Evolutionary conservation across 75 land plant species (phyloP), one percentile per base, ranked within the genome.

Genomic region (Larix kaempferi): DNA sequence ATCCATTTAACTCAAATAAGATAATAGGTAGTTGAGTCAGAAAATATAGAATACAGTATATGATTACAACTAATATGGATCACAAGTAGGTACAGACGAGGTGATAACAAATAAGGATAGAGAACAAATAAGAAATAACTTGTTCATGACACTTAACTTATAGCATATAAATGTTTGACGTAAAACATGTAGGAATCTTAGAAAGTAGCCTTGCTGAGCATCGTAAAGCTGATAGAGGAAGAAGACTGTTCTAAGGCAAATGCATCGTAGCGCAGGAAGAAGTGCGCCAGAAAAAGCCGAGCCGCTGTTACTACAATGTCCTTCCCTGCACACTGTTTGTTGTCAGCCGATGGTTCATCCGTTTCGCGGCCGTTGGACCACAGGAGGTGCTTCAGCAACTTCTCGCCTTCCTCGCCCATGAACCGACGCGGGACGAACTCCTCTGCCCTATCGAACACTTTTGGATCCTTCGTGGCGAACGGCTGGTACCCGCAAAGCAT

Each of bases 281-380:
- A 14, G 35, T 81, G 77, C 35, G 86, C 86, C 4, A 85, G 57
- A 62, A 78, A 77, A 17, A 74, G 60, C 39, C 59, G 41, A 2
- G 84, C 26, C 33, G 78, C 78, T 6, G 25, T 72, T 26, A 77
- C 67, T 37, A 78, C 84, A 7, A 78, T 11, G 4, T 85, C 80
- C 80, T 85, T 85, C 27, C 75, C 87, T 11, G 79, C 56, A 64
- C 88, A 88, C 61, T 88, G 90, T 81, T 88, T 88, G 78, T 88
- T 85, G 12, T 73, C 74, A 57, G 60, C 22, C 12, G 85, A 81
- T 8, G 86, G 80, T 5, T 11, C 69, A 19, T 80, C 79, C 6
- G 84, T 80, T 77, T 84, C 83, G 3, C 73, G 72, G 17, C 86
- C 86, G n/a, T 85, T 85, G n/a, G 86, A 85, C 86, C 86, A 85